Evolutionary conservation across 1,284 basidiomycete species (phyloP), one percentile per base, ranked within the genome.

Genomic region (Serendipita sp.): DNA sequence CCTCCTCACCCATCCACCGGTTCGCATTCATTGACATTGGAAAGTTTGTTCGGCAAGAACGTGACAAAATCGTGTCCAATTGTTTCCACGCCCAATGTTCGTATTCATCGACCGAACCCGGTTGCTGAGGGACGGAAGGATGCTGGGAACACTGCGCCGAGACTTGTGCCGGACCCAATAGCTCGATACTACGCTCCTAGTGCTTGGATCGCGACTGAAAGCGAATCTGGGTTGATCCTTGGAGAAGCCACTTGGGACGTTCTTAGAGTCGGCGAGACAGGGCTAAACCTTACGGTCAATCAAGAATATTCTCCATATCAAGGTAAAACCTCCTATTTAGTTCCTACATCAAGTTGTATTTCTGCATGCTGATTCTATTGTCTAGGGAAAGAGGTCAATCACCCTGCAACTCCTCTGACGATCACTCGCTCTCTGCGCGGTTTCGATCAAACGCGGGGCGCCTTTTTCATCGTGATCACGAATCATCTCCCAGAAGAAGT

Each of bases 391-490:
- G 47, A 49, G n/a, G 47, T n/a, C 17, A 30, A 8, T 8, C 5
- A 49, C 15, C 29, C 47, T 30, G 71, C 69, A 2, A 75, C 77
- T 3, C 75, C 79, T 0, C 72, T 95, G 22, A 83, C 82, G 2
- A 77, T 92, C 1, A 82, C 79, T 22, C 83, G 94, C 5, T 83
- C 83, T 1, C 77, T 93, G 12, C 80, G 82, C 43, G 88, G 92
- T 3, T 78, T 84, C 6, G 85, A 83, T 61, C 94, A 95, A 71
- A 87, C 82, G 29, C 82, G 76, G 64, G 91, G 91, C 1, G 77
- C 79, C 30, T 81, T 99, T 15, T 79, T 81, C 38, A 73, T 95
- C 4, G 77, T 79, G 26, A 73, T 98, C 60, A 78, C 72, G 13
- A 97, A 97, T 71, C 79, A 83, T 61, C 75, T 76, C 17, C 69